A percentile compares a stretch with the other conserved stretches of the same genome.
phyloP scores from a whole-genome alignment of 2,329 filamentous ascomycete species.

The Lachnellula willkommii region DNA sequence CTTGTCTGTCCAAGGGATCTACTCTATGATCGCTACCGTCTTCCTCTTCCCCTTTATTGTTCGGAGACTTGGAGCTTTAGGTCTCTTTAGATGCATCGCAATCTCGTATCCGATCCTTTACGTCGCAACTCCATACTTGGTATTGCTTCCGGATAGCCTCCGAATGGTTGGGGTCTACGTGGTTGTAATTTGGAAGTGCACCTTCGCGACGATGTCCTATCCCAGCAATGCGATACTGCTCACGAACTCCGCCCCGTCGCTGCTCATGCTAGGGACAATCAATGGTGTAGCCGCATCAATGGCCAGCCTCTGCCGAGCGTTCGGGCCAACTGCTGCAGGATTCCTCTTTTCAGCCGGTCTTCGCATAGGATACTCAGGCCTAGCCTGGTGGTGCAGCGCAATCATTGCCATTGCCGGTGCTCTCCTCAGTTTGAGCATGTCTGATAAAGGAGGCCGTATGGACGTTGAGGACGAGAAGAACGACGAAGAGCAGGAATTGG shows the following conservation, averaged over 20 bases:
- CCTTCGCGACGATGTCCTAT: slow-evolving; percentile 84
- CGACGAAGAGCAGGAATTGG: slow-evolving; percentile 25
- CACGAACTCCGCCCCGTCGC: slow-evolving; percentile 80
- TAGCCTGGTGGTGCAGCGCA: slow-evolving; percentile 91
- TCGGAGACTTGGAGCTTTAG: slow-evolving; percentile 68
- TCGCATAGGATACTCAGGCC: slow-evolving; percentile 72
- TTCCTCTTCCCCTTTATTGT: slow-evolving; percentile 78
- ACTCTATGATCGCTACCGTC: slow-evolving; percentile 74
- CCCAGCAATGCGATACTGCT: slow-evolving; percentile 85
- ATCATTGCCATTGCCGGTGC: slow-evolving; percentile 70
- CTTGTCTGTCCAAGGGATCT: slow-evolving; percentile 80
- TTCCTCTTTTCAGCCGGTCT: slow-evolving; percentile 77
- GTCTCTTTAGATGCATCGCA: slow-evolving; percentile 76
- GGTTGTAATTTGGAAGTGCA: slow-evolving; percentile 85
- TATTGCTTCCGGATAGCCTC: slow-evolving; percentile 68
- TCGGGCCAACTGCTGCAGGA: slow-evolving; percentile 85
- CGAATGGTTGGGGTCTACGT: slow-evolving; percentile 71
- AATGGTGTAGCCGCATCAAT: slow-evolving; percentile 90
- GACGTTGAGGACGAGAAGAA: slow-evolving; percentile 27
- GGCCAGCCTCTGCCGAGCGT: slow-evolving; percentile 79
- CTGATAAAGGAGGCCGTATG: slow-evolving; percentile 43
- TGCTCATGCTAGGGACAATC: slow-evolving; percentile 80
- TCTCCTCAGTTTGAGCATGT: slow-evolving; percentile 69
- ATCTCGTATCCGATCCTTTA: slow-evolving; percentile 84
- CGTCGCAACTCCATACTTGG: slow-evolving; percentile 79